Conservation (phyloP, 768 basidiomycete genomes). For the Tricholoma saponaceum region DNA sequence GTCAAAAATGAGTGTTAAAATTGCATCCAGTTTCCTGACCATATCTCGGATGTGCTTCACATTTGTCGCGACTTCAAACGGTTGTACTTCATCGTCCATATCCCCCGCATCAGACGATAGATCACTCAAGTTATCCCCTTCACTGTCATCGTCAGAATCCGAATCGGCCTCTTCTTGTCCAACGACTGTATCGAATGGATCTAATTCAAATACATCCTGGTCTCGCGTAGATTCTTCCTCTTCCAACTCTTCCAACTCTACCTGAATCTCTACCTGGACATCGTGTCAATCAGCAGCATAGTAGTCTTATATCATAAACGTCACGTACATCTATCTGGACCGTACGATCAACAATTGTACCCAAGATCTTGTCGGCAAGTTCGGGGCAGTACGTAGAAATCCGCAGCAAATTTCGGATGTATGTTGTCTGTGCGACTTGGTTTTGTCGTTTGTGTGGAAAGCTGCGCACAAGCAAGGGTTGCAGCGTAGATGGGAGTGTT, state of each 20-base stretch:
- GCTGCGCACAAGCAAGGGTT: slow-evolving; percentile 75
- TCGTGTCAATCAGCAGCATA: not conserved
- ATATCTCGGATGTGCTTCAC: slow-evolving; percentile 75
- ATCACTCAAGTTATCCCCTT: slow-evolving; percentile 60
- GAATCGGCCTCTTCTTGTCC: slow-evolving; percentile 68
- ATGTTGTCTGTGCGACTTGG: slow-evolving; percentile 76
- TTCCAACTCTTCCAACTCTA: slow-evolving; percentile 90
- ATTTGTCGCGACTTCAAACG: slow-evolving; percentile 47
- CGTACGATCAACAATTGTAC: slow-evolving; percentile 87
- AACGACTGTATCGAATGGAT: slow-evolving; percentile 81
- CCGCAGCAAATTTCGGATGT: slow-evolving; percentile 84
- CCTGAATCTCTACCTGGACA: slow-evolving; percentile 88
- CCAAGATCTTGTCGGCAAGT: slow-evolving; percentile 77
- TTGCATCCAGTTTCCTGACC: slow-evolving; percentile 89
- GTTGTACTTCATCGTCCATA: slow-evolving; percentile 33
- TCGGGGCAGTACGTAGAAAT: slow-evolving; percentile 87
- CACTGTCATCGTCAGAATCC: slow-evolving; percentile 49
- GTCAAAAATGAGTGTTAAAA: slow-evolving; percentile 80
- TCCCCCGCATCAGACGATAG: slow-evolving; percentile 69
- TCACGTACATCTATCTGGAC: slow-evolving; percentile 91
- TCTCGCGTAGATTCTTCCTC: slow-evolving; percentile 53
- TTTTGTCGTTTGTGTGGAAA: slow-evolving; percentile 95
- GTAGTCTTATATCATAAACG: not conserved
- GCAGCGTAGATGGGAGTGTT: slow-evolving; percentile 82
- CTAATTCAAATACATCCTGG: slow-evolving; percentile 66